Base-by-base conservation (phyloP, 495 filamentous ascomycete species). In the Trichocladium antarcticum region DNA sequence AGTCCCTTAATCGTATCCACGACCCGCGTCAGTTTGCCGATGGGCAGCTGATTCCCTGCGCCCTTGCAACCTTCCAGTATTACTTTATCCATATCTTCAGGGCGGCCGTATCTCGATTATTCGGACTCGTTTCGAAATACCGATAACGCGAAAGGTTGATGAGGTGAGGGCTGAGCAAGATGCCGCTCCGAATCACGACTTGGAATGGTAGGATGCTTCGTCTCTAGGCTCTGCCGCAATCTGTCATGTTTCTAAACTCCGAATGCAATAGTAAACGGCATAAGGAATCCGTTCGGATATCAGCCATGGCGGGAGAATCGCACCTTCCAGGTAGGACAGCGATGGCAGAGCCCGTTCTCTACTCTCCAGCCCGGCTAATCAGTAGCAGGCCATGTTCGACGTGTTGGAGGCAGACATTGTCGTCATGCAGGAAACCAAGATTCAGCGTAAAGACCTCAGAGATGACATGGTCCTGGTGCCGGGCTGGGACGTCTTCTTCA, bases 401-500 rank as follows among this genome's bases (percentile, higher is more conserved):
- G 87, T 81, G 34, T 78, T 98, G 17, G 85, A 90, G 61, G 86
- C 90, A 37, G 92, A 98, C 58, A 90, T 98, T 52, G 81, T 96
- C 16, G 77, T 95, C 53, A 85, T 97, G 68, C 92, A 98, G 62
- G 92, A 98, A 64, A 83, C 87, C 21, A 98, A 95, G 68, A 96
- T 98, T 42, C 92, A 98, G 60, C 78, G 84, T 17, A 96, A 95
- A 60, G 90, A 98, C 57, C 73, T 98, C 2, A 72, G 74, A 22
- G 92, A 97, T 71, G 92, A 95, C 62, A 96, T 98, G 89, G 89
- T 98, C 12, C 65, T 96, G 5, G 82, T 98, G 0, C 81, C 87
- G 0, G 92, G 92, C 20, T 98, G 92, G 92, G 92, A 98, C 63
- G 94, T 89, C 55, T 95, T 81, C 63, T 96, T 95, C 67, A 95